Evolutionary conservation across 805 yeast genomes (phyloP), one percentile per base, ranked within the genome.

Genomic region (Saturnispora ahearnii): DNA sequence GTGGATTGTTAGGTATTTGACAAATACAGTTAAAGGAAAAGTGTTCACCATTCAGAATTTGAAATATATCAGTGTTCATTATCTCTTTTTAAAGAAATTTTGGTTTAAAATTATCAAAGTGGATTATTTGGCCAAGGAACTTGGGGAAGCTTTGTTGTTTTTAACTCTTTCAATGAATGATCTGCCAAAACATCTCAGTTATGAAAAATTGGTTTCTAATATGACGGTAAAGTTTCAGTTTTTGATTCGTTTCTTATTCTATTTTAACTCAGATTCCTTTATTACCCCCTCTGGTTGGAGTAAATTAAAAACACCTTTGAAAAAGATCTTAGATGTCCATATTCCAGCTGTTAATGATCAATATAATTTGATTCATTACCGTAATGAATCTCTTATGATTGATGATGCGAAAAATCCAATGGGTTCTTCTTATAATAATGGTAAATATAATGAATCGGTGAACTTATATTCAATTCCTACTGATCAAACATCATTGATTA

Each of bases 351-450:
- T 59, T 48, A 63, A 51, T 24, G 77, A 76, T 41, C 84, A 79
- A 50, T 71, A 81, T 45, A 81, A 81, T 46, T 59, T 83, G 30
- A 76, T 84, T 5, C 74, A 79, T 46, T 82, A 79, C 58, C 67
- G 90, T 59, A 84, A 84, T 61, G 88, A 84, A 64, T 82, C 88
- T 2, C 67, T 84, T 47, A 79, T 81, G 73, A 69, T 80, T 43
- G 79, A 78, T 58, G 67, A 65, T 42, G 42, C 59, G 4, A 57
- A 52, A 42, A 29, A 45, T 7, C 22, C 41, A 5, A 18, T 31
- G 12, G 36, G 9, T 6, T 26, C 54, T 12, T 33, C 32, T 36
- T 31, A 29, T n/a, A 18, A 46, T 8, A 26, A 40, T 24, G 34
- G 33, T 13, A 13, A 5, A 26, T 21, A 31, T 11, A 10, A 15